A percentile compares a stretch with the other conserved stretches of the same genome.
Conservation (phyloP, 441 rosid genomes). For the Sinapis alba region DNA sequence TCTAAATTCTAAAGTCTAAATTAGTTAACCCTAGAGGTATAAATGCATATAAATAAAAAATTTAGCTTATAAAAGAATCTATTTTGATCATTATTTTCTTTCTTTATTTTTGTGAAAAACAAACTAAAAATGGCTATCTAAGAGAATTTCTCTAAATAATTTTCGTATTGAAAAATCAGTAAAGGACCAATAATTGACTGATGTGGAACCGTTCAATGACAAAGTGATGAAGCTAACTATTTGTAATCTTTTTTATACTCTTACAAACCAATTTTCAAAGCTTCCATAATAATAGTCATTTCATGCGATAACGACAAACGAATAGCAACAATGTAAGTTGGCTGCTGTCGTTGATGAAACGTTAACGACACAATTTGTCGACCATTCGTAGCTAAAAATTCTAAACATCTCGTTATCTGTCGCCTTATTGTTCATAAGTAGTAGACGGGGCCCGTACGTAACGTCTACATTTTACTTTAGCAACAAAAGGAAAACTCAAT, state of each 20-base stretch:
- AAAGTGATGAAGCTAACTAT: not conserved
- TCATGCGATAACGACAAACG: constrained; percentile 14
- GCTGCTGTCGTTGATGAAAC: constrained; percentile 12
- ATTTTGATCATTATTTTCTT: no score
- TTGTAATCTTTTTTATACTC: not conserved
- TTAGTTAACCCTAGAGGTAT: no score
- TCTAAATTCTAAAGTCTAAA: no score
- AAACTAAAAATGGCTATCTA: no score
- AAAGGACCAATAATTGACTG: not conserved
- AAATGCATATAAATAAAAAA: no score
- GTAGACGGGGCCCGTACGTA: not conserved
- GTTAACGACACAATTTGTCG: not conserved
- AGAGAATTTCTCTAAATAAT: no score
- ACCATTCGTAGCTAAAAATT: not conserved
- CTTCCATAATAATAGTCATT: not conserved
- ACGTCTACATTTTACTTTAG: not conserved
- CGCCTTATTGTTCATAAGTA: not conserved
- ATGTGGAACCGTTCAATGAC: not conserved
- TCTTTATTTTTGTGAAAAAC: no score
- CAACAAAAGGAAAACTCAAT: not conserved
- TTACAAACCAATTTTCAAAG: not conserved
- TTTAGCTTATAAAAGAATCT: no score
- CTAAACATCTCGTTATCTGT: not conserved
- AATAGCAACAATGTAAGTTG: constrained; percentile 10
- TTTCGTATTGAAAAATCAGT: no score